Conservation (phyloP, 2,329 filamentous ascomycete species). For the Xylariaceae sp. region DNA sequence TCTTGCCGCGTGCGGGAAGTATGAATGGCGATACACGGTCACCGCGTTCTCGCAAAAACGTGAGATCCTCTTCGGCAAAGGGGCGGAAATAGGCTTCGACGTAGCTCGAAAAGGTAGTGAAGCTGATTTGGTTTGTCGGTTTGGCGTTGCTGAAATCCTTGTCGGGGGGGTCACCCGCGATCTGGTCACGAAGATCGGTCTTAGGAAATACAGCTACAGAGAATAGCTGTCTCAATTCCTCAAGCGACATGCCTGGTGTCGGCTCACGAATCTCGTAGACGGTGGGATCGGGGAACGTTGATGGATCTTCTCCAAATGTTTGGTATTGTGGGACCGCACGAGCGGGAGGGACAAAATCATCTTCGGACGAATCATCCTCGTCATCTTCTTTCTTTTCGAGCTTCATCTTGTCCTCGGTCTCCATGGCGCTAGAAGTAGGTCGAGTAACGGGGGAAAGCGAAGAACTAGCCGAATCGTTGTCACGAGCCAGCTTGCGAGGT, state of each 20-base stretch:
- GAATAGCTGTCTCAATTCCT: constrained; percentile 83
- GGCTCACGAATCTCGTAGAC: constrained; percentile 85
- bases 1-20: constrained; percentile 77
- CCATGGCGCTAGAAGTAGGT: constrained; percentile 51
- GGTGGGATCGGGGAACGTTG: constrained; percentile 85
- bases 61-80: constrained; percentile 88
- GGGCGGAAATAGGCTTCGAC: constrained; percentile 87
- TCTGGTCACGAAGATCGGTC: constrained; percentile 74
- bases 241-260: constrained; percentile 68
- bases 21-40: constrained; percentile 79
- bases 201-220: constrained; percentile 79
- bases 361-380: constrained; percentile 43
- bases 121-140: constrained; percentile 88
- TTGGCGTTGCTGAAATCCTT: constrained; percentile 95
- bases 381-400: constrained; percentile 32
- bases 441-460: constrained; percentile 53
- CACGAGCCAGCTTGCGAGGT: constrained; percentile 46
- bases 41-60: constrained; percentile 84
- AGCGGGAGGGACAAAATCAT: constrained; percentile 56
- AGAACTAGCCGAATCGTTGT: constrained; percentile 53
- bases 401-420: constrained; percentile 51
- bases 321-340: constrained; percentile 69
- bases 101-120: constrained; percentile 86
- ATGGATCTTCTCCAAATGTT: constrained; percentile 88
- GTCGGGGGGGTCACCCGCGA: constrained; percentile 84